Base-by-base conservation (phyloP, 495 filamentous ascomycete genomes). In the Neurospora sp. region DNA sequence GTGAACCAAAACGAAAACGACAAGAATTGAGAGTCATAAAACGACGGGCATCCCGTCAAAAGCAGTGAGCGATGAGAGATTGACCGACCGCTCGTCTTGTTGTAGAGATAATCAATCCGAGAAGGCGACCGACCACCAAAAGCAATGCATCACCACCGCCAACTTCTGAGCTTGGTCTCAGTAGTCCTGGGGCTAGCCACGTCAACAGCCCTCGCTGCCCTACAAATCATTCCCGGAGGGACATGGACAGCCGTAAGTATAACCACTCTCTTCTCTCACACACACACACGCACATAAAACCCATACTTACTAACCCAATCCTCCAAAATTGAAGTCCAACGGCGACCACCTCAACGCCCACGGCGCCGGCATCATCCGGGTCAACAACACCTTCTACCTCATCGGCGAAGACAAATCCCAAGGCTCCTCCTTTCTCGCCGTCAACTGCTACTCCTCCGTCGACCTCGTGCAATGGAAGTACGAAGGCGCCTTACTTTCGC, bases 341-440 rank as follows among this genome's bases (percentile, higher is more conserved):
- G 83, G 83, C 44, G 80, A 87, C 18, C 90, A 91, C 76, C 82
- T 92, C 11, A 88, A 92, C 81, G 90, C 90, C 5, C 86, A 88
- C 73, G 86, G 86, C 46, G 85, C 83, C 1, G 88, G 88, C 70
- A 72, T 89, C 18, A 85, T 88, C 76, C 77, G 87, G 68, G 86
- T 85, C 4, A 83, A 86, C 73, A 81, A 80, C 20, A 83, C 82
- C 0, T 92, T 88, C 82, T 91, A 91, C 81, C 80, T 87, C 71
- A 82, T 91, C 59, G 90, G 90, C 61, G 90, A 92, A 80, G 89
- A 92, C 81, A 91, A 92, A 78, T 82, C 85, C 5, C 75, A 83
- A 61, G 90, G 89, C 39, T 82, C 79, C 40, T 77, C 82, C 8
- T 91, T 91, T 77, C 83, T 88, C 73, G 87, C 85, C 74, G 82